These are phyloP conservation scores for Globisporangium acanthophoron DNA, from an alignment of 352 stramenopile species.

Conservation along the genomic window DNA sequence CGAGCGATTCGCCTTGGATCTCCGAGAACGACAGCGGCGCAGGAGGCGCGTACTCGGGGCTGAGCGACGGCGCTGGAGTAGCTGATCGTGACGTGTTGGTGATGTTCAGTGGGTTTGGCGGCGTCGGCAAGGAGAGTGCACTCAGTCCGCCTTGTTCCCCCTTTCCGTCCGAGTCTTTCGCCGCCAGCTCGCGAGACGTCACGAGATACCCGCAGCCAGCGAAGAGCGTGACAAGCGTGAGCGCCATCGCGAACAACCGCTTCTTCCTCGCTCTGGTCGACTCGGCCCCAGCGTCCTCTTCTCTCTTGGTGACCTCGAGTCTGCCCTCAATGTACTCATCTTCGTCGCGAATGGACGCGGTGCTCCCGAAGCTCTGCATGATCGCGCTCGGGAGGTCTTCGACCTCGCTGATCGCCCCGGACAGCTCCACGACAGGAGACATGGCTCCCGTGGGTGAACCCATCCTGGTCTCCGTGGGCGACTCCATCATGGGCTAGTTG, in stretches of 20 bases:
- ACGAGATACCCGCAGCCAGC: constrained; percentile 8
- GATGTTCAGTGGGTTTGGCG: not conserved
- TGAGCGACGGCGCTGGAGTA: not conserved
- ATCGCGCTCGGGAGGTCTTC: constrained; percentile 11
- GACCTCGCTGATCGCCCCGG: constrained; percentile 11
- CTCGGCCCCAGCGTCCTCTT: not conserved
- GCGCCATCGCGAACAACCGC: constrained; percentile 3
- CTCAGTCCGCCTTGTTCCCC: not conserved
- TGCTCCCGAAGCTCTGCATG: constrained; percentile 12
- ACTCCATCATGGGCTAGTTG: not conserved
- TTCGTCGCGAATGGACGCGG: constrained; percentile 5
- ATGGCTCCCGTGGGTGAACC: not conserved
- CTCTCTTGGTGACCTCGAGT: not conserved
- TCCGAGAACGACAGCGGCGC: not conserved
- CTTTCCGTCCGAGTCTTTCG: not conserved
- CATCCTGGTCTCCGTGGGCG: not conserved
- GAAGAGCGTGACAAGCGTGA: constrained; percentile 5
- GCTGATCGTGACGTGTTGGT: not conserved
- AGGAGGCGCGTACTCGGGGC: not conserved
- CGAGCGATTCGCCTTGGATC: not conserved
- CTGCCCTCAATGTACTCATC: constrained; percentile 3
- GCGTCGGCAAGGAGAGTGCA: not conserved
- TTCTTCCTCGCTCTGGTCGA: not conserved
- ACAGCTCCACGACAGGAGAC: constrained; percentile 10
- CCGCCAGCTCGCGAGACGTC: not conserved